Base-by-base conservation (phyloP, 176 grass and related monocot genomes). In the Hyparrhenia diplandra region DNA sequence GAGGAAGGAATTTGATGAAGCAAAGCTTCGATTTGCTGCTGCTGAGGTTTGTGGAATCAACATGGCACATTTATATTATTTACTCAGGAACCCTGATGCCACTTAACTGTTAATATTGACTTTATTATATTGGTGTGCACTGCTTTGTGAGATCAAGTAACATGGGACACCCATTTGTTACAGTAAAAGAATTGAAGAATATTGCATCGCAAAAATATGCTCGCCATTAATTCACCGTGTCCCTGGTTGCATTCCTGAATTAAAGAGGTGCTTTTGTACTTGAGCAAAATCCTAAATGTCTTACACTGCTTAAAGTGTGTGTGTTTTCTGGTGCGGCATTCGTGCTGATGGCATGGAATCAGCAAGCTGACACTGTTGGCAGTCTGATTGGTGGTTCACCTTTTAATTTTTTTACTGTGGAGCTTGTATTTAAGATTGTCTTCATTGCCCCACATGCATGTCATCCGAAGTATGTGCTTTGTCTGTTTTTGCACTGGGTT, bases 1-100 rank as follows among this genome's bases (percentile, higher is more conserved):
- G 54, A 89, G 82, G 54, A 98, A 92, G 86, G 95, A 94, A 91
- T 87, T 91, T 89, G 92, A 98, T 91, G 95, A 94, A 87, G 92
- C 85, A 63, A 98, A 98, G 73, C 89, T 98, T 83, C 95, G 90
- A 39, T 98, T 98, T 79, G 90, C 95, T 79, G 92, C 92, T 91
- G 89, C 95, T 78, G 95, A 98, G 95, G 95, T 98, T 79, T 67
- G 87, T 51, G 55, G 35, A 73, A 76, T 64, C 59, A 78, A 60
- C 11, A 75, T 72, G 39, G 41, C 20, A 42, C 51, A 71, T 21
- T 69, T 76, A 30, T 67, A n/a, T 34, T 71, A 13, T 42, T 71
- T 75, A 49, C 31, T 32, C 31, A 32, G 31, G 31, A 32, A 32
- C 31, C 31, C 31, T 32, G 24, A 64, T 71, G 41, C 62, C 68